A percentile compares a stretch with the other conserved stretches of the same genome.
These are phyloP conservation scores for Suzukiozyma palmioleophila DNA, from an alignment of 1,139 yeast species.

Conservation along the genomic window DNA sequence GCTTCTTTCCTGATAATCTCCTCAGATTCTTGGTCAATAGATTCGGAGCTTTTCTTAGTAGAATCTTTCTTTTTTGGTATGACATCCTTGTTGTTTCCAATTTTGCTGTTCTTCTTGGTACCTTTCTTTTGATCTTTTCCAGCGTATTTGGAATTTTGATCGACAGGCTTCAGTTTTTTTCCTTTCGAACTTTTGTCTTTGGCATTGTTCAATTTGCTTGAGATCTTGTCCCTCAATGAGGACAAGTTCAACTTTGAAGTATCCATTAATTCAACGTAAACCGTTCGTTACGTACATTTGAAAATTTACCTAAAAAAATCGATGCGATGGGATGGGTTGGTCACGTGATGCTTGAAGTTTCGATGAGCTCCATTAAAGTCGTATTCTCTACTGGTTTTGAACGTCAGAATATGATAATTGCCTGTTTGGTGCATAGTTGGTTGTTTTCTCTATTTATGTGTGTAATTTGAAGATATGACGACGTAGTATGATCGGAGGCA, in stretches of 20 bases:
- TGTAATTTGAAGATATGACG: too few relatives aligned
- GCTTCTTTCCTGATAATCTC: constrained; percentile 62
- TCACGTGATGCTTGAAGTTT: background rate
- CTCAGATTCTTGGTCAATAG: constrained; percentile 6
- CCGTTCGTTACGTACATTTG: background rate
- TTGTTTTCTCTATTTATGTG: too few relatives aligned
- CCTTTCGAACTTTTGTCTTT: constrained; percentile 16
- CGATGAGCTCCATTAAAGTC: too few relatives aligned
- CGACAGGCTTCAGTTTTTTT: constrained; percentile 3
- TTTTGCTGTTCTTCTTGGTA: background rate
- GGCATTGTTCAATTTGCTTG: constrained; percentile 36
- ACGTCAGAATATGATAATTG: too few relatives aligned
- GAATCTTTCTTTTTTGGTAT: constrained; percentile 9
- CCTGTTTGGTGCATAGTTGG: too few relatives aligned
- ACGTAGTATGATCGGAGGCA: too few relatives aligned
- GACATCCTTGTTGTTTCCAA: constrained; percentile 5
- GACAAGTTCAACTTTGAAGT: constrained; percentile 38
- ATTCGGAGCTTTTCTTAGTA: constrained; percentile 3
- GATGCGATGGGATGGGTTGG: background rate
- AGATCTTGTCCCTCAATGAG: constrained; percentile 55
- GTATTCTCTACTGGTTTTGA: too few relatives aligned
- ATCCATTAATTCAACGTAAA: constrained; percentile 21
- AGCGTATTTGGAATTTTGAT: background rate
- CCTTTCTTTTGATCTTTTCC: background rate
- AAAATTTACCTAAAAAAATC: background rate